phyloP scores from a whole-genome alignment of 2,329 filamentous ascomycete genomes.

The Plenodomus lindquistii region DNA sequence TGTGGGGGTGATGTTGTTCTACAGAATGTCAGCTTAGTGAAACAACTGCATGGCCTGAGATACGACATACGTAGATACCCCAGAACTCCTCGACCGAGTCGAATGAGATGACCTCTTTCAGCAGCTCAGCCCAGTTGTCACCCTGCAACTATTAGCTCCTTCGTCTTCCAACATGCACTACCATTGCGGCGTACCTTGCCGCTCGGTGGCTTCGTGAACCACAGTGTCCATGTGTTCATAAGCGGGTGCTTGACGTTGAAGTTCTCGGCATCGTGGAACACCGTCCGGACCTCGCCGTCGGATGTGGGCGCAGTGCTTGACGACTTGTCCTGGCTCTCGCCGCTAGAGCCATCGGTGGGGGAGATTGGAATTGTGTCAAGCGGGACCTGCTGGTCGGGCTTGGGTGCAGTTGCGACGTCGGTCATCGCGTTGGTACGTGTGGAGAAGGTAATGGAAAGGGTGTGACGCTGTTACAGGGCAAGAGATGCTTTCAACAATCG shows the following conservation, averaged over 20 bases:
- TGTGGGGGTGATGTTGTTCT: slow-evolving; percentile 99
- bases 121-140: slow-evolving; percentile 96
- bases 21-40: slow-evolving; percentile 21
- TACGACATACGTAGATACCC: slow-evolving; percentile 87
- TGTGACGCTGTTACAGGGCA: slow-evolving; percentile 6
- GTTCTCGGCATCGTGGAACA: slow-evolving; percentile 98
- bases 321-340: slow-evolving; percentile 44
- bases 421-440: slow-evolving; percentile 33
- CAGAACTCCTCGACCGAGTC: slow-evolving; percentile 99
- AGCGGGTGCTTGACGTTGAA: slow-evolving; percentile 99
- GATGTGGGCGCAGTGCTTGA: slow-evolving; percentile 46
- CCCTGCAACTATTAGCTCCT: slow-evolving; percentile 59
- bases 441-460: slow-evolving; percentile 1
- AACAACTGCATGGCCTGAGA: not conserved
- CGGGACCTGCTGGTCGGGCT: slow-evolving; percentile 54
- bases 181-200: slow-evolving; percentile 70
- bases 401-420: slow-evolving; percentile 42
- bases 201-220: slow-evolving; percentile 98
- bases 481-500: slow-evolving; percentile 2
- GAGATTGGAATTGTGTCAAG: slow-evolving; percentile 62
- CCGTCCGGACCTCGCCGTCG: slow-evolving; percentile 73
- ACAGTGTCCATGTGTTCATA: slow-evolving; percentile 96
- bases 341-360: slow-evolving; percentile 52
- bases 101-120: slow-evolving; percentile 98
- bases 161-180: not conserved